Conservation (phyloP, 2,329 filamentous ascomycete species). For the Colletotrichum destructivum region DNA sequence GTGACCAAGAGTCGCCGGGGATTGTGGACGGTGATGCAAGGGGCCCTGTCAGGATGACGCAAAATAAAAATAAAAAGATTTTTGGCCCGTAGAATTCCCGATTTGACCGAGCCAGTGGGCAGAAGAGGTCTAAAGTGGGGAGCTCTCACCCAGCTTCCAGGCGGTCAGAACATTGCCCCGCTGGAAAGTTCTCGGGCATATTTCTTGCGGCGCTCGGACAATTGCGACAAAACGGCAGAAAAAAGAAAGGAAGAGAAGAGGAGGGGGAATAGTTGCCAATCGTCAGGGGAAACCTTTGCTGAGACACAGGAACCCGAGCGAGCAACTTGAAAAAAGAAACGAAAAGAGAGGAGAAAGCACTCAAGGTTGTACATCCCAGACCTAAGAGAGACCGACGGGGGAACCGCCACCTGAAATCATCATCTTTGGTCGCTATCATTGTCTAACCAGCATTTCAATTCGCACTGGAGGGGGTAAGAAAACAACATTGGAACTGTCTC, state of each 20-base stretch:
- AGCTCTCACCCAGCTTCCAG: not conserved
- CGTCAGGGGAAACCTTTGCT: not conserved
- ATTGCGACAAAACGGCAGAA: slow-evolving; percentile 6
- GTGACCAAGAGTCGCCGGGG: not conserved
- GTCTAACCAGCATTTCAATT: slow-evolving; percentile 1
- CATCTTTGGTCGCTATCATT: not conserved
- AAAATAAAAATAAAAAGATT: not conserved
- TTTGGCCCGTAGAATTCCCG: slow-evolving; percentile 25
- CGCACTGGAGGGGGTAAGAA: not conserved
- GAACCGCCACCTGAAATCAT: too few species aligned
- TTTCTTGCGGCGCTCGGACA: slow-evolving; percentile 1
- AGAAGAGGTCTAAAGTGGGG: not conserved
- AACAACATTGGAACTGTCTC: not conserved
- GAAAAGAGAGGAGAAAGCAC: not conserved
- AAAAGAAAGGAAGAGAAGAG: not conserved
- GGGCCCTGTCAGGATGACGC: slow-evolving; percentile 31
- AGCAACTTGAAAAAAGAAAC: not conserved
- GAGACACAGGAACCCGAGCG: too few species aligned
- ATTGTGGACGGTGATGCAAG: not conserved
- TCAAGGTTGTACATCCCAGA: not conserved
- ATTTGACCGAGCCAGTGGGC: slow-evolving; percentile 6
- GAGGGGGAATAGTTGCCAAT: slow-evolving; percentile 4
- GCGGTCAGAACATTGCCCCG: slow-evolving; percentile 8
- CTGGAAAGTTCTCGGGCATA: slow-evolving; percentile 30
- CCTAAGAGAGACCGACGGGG: not conserved